Base-by-base conservation (phyloP, 441 rosid genomes). In the Croton laevigatus region DNA sequence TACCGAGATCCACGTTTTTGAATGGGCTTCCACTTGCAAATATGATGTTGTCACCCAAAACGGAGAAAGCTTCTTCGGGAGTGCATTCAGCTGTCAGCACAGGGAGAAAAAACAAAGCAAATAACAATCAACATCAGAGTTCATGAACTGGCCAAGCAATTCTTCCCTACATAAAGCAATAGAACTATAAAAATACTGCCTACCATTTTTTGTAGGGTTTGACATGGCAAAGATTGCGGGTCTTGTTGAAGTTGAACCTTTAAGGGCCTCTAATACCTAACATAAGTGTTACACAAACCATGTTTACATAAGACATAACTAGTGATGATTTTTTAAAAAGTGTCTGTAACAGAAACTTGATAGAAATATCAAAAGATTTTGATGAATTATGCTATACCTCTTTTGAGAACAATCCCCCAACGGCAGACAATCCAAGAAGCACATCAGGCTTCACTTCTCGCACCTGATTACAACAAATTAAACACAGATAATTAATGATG, bases 151-250 rank as follows among this genome's bases (percentile, higher is more conserved):
- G 57, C 49, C 65, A 55, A 4, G 57, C 64, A 32, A 27, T 14
- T 65, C 38, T 64, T 27, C 42, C 23, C 13, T 40, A 64, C 20
- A 38, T 42, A 65, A 59, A 63, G 54, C 49, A 66, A 71, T 52
- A 19, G 59, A 6, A 40, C 13, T 12, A 42, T 20, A 40, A 23
- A 8, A 66, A 68, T 52, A 38, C 71, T 32, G 7, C 44, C 63
- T 82, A 93, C 99, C 99, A 81, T 93, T 91, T 71, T 87, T 93
- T 51, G 99, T 95, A 42, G 99, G 99, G 79, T 95, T 95, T 76
- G 99, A 95, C 99, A 95, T 95, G 49, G 99, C 95, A 84, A 91
- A 94, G 64, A 95, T 85, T 71, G 99, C 98, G 71, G 99, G 99
- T 79, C 97, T 93, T 59, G 97, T 89, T 59, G 99, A 93, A 66